A percentile compares a stretch with the other conserved stretches of the same genome.
Conservation (phyloP, 2,329 filamentous ascomycete genomes). For the Sporothrix luriei region DNA sequence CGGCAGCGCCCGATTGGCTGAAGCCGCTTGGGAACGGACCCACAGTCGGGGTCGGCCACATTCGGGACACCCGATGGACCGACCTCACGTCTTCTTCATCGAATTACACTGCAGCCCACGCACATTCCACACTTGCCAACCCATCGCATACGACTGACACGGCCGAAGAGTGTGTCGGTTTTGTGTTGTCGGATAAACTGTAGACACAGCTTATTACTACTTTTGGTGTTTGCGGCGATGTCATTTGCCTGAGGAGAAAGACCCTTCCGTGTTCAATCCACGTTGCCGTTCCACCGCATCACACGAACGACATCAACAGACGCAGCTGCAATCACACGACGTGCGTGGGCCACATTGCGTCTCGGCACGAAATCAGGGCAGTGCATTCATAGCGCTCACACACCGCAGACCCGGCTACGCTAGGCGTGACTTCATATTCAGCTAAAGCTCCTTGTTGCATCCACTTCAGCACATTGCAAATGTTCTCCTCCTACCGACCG, state of each 20-base stretch:
- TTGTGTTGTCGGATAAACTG: not conserved
- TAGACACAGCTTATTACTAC: constrained; percentile 16
- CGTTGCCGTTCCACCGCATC: not conserved
- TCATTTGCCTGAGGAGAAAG: not conserved
- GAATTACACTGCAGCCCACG: not conserved
- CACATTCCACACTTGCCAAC: not conserved
- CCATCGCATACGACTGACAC: not conserved
- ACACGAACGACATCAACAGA: not conserved
- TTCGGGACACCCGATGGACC: constrained; percentile 14
- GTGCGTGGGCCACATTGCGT: not conserved
- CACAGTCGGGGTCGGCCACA: constrained; percentile 9
- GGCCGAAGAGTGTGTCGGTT: not conserved
- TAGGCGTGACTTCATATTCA: not conserved
- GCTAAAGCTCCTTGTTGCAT: not conserved
- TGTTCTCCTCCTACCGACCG: not conserved
- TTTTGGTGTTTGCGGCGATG: not conserved
- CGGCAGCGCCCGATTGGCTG: constrained; percentile 18
- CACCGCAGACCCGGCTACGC: not conserved
- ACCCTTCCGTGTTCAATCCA: not conserved
- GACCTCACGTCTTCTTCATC: not conserved
- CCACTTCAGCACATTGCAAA: not conserved
- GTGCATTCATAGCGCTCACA: not conserved
- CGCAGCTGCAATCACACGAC: not conserved
- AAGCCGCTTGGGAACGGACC: not conserved
- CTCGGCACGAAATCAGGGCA: no score